Evolutionary conservation across 169 alveolate species (phyloP).

Genomic region (Babesia bigemina): DNA sequence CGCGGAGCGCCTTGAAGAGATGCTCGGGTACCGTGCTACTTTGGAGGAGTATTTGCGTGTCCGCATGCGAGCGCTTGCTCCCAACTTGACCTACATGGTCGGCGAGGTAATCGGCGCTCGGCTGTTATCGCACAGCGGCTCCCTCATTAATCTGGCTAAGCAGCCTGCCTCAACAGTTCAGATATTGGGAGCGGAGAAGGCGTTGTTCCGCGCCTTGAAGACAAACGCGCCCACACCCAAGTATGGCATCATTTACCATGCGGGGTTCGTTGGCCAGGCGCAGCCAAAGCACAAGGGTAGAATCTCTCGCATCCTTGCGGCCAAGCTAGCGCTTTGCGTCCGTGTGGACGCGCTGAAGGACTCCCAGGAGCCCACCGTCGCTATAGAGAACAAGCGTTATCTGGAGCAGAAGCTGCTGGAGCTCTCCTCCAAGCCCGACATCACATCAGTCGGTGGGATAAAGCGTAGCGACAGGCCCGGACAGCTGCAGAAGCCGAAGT

Average conservation of each 20-base stretch:
- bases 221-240: constrained; percentile 99
- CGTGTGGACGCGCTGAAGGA: constrained; percentile 98
- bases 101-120: constrained; percentile 99
- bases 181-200: constrained; percentile 98
- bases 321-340: constrained; percentile 97
- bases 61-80: constrained; percentile 99
- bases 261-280: constrained; percentile 98
- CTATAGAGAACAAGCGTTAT: constrained; percentile 87
- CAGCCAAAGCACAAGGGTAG: constrained; percentile 97
- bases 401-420: constrained; percentile 88
- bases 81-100: constrained; percentile 96
- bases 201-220: constrained; percentile 98
- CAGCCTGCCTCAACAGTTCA: constrained; percentile 99
- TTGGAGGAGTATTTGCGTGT: constrained; percentile 93
- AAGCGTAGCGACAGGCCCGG: constrained; percentile 35
- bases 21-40: constrained; percentile 92
- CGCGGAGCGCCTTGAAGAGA: constrained; percentile 94
- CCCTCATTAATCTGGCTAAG: constrained; percentile 96
- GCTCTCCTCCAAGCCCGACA: constrained; percentile 37
- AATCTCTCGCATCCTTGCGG: constrained; percentile 97
- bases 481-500: constrained; percentile 27
- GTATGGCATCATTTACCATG: constrained; percentile 99
- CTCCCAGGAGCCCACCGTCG: constrained; percentile 91
- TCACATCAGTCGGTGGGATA: constrained; percentile 7
- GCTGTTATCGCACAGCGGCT: constrained; percentile 98